phyloP scores from a whole-genome alignment of 495 filamentous ascomycete genomes.

The Peziza echinospora region DNA sequence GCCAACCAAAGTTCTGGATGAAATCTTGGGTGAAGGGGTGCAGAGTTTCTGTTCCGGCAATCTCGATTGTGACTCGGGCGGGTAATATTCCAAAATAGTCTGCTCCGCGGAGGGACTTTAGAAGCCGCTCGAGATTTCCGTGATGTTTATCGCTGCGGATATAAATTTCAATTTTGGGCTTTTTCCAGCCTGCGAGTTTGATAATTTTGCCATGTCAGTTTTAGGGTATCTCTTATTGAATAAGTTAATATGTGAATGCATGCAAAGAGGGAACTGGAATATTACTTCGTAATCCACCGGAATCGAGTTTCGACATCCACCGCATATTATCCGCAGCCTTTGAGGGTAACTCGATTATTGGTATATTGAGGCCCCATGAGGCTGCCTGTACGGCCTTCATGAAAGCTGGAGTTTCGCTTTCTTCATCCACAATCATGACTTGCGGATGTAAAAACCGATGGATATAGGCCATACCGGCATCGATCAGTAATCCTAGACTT shows the following conservation, averaged over 20 bases:
- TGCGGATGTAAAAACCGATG: constrained; percentile 29
- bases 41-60: constrained; percentile 35
- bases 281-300: constrained; percentile 33
- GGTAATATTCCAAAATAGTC: constrained; percentile 25
- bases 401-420: constrained; percentile 31
- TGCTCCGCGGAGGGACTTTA: constrained; percentile 37
- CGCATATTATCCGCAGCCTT: constrained; percentile 31
- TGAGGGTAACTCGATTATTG: constrained; percentile 34
- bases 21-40: constrained; percentile 30
- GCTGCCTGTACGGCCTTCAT: constrained; percentile 24
- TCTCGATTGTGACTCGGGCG: constrained; percentile 28
- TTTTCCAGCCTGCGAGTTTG: constrained; percentile 30
- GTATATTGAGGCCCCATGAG: constrained; percentile 21
- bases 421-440: constrained; percentile 27
- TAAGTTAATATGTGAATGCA: too few relatives aligned
- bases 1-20: constrained; percentile 32
- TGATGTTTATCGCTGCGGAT: constrained; percentile 36
- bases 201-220: background rate
- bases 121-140: constrained; percentile 36
- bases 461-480: constrained; percentile 15
- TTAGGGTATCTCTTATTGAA: too few relatives aligned
- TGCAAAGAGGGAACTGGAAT: background rate
- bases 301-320: constrained; percentile 43
- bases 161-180: constrained; percentile 36
- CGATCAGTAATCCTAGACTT: constrained; percentile 4